Conservation (phyloP, 257 asterid genomes). For the Striga asiatica region DNA sequence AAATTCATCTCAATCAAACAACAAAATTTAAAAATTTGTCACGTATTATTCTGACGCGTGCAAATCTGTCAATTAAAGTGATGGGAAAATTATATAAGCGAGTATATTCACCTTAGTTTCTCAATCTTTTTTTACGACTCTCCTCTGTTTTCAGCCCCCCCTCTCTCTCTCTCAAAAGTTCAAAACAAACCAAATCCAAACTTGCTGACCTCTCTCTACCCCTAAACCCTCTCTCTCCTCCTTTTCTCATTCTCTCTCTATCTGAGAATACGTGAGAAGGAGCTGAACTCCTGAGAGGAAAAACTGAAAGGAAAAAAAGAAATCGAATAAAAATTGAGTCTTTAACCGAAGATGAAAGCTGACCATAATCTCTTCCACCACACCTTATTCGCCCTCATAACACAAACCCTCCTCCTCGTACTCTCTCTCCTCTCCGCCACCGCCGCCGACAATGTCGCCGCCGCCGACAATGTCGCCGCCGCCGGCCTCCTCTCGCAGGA, state of each 20-base stretch:
- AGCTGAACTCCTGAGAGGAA: slow-evolving; percentile 20
- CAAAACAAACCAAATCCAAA: background rate
- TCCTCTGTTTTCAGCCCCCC: slow-evolving; percentile 20
- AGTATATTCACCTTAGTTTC: slow-evolving; percentile 41
- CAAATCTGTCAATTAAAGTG: no score
- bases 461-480: slow-evolving; percentile 10
- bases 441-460: slow-evolving; percentile 11
- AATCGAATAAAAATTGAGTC: slow-evolving; percentile 15
- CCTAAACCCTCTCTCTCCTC: no score
- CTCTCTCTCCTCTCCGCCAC: slow-evolving; percentile 4
- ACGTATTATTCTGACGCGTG: no score
- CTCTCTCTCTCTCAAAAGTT: slow-evolving; percentile 10
- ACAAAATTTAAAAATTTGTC: no score
- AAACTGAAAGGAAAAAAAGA: background rate
- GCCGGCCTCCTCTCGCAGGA: slow-evolving; percentile 21
- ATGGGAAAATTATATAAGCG: no score
- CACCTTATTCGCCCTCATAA: slow-evolving; percentile 10
- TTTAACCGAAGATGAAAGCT: slow-evolving; percentile 37
- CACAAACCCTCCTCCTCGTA: background rate
- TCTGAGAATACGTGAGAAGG: slow-evolving; percentile 42
- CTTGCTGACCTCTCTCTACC: no score
- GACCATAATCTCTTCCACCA: slow-evolving; percentile 18
- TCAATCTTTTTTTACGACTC: slow-evolving; percentile 41
- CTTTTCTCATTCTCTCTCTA: no score
- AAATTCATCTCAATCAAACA: no score